phyloP scores from a whole-genome alignment of 2,329 filamentous ascomycete genomes.

The Coniochaeta sp. region DNA sequence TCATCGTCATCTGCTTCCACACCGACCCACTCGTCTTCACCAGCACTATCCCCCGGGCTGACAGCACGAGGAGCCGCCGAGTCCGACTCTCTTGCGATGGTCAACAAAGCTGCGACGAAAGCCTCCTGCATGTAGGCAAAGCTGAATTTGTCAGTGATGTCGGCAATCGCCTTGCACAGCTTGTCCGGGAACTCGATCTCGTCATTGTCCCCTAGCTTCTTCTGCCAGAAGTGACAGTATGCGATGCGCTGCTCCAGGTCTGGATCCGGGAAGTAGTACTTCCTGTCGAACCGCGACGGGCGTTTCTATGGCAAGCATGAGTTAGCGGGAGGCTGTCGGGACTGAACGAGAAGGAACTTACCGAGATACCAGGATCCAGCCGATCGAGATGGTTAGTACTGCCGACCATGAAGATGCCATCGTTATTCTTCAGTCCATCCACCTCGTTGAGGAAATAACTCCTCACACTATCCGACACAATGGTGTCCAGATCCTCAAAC shows the following conservation, averaged over 20 bases:
- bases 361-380: conserved; percentile 57
- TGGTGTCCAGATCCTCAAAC: conserved; percentile 64
- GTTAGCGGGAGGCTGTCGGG: neutral
- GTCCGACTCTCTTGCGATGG: conserved; percentile 37
- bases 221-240: conserved; percentile 58
- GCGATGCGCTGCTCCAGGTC: conserved; percentile 42
- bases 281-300: conserved; percentile 58
- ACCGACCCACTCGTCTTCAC: conserved; percentile 15
- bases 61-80: conserved; percentile 9
- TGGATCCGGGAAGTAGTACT: conserved; percentile 57
- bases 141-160: conserved; percentile 56
- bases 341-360: conserved; percentile 15
- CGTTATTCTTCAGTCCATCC: conserved; percentile 61
- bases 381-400: conserved; percentile 60
- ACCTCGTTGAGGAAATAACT: conserved; percentile 69
- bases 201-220: conserved; percentile 46
- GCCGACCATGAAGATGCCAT: conserved; percentile 63
- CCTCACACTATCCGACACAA: conserved; percentile 51
- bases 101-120: conserved; percentile 55
- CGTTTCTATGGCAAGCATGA: conserved; percentile 37
- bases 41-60: neutral
- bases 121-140: conserved; percentile 66
- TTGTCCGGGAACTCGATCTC: conserved; percentile 52
- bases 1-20: conserved; percentile 16
- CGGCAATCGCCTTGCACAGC: conserved; percentile 50